These are phyloP conservation scores for Curvularia spicifera DNA, from an alignment of 2,329 filamentous ascomycete species.

Conservation along the genomic window DNA sequence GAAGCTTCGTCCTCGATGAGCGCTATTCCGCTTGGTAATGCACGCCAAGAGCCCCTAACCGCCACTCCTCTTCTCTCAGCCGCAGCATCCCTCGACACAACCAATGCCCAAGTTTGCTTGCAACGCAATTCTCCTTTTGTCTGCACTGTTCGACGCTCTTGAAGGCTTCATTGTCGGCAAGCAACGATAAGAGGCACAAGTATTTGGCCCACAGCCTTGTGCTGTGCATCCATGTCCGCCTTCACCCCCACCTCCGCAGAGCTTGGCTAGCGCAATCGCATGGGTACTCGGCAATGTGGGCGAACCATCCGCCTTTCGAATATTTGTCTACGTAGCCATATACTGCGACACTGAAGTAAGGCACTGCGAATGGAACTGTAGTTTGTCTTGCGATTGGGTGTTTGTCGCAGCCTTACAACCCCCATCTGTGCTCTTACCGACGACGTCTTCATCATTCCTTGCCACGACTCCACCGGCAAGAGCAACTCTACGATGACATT, in stretches of 20 bases:
- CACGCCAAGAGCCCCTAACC: conserved; percentile 8
- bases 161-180: background rate
- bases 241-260: background rate
- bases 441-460: background rate
- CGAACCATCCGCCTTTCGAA: background rate
- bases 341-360: background rate
- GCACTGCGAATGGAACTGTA: background rate
- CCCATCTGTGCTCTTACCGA: background rate
- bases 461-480: background rate
- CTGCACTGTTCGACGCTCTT: background rate
- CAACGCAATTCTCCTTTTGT: background rate
- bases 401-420: background rate
- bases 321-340: background rate
- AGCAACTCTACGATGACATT: background rate
- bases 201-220: background rate
- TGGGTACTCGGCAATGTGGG: background rate
- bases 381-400: background rate
- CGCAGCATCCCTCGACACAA: background rate
- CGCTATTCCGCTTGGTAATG: conserved; percentile 2
- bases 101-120: background rate
- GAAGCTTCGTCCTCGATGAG: conserved; percentile 1
- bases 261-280: background rate
- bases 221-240: background rate
- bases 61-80: background rate
- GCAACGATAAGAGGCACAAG: background rate